These are phyloP conservation scores for Talaromyces proteolyticus DNA, from an alignment of 495 filamentous ascomycete genomes.

Conservation along the genomic window DNA sequence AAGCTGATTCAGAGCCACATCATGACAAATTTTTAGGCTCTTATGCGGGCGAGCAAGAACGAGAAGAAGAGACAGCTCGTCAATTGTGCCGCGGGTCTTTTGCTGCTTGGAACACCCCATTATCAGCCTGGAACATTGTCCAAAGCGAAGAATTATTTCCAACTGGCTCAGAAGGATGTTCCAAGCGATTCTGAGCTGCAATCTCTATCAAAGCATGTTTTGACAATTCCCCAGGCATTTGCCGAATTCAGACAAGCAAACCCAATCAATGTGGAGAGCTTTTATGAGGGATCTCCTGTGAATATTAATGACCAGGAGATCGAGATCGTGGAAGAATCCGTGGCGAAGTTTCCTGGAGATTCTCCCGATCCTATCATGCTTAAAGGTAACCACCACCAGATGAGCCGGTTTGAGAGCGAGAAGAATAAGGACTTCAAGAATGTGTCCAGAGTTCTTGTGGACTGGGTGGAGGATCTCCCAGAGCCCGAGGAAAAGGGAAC, in stretches of 20 bases:
- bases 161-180: slow-evolving; percentile 1
- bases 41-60: slow-evolving; percentile 2
- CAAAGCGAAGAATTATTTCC: slow-evolving; percentile 4
- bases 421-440: slow-evolving; percentile 5
- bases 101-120: slow-evolving; percentile 5
- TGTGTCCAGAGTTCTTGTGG: neutral
- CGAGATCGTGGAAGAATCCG: neutral
- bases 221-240: slow-evolving; percentile 2
- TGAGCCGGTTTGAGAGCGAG: slow-evolving; percentile 1
- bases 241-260: neutral
- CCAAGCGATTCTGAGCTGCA: slow-evolving; percentile 1
- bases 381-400: neutral
- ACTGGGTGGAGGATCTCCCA: slow-evolving; percentile 2
- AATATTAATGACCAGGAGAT: neutral
- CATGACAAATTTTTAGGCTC: neutral
- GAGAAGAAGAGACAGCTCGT: slow-evolving; percentile 3
- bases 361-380: slow-evolving; percentile 1
- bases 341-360: slow-evolving; percentile 1
- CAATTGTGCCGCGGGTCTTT: neutral
- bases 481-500: slow-evolving; percentile 1
- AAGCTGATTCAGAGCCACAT: neutral
- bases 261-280: slow-evolving; percentile 2
- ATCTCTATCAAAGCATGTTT: neutral
- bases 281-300: slow-evolving; percentile 1
- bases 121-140: slow-evolving; percentile 4